Evolutionary conservation across 2,329 filamentous ascomycete genomes (phyloP).

Genomic region (Cryphonectria parasitica): DNA sequence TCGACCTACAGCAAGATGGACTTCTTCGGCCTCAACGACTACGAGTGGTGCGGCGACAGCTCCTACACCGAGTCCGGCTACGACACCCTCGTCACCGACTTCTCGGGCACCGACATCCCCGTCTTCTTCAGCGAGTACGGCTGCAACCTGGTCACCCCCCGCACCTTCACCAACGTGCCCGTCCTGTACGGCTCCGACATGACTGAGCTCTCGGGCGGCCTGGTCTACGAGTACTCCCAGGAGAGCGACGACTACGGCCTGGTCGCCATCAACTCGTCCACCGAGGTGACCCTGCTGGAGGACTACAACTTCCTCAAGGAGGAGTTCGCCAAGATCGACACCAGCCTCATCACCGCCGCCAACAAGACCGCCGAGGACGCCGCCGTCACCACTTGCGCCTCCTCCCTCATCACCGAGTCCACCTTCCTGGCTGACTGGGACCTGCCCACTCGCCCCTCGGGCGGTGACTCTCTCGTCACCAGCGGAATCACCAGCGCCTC

Average conservation of each 20-base stretch:
- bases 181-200: conserved; percentile 71
- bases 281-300: conserved; percentile 56
- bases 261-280: conserved; percentile 59
- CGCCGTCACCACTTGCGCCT: conserved; percentile 62
- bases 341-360: conserved; percentile 63
- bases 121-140: conserved; percentile 80
- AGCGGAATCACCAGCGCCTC: conserved; percentile 66
- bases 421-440: conserved; percentile 77
- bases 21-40: conserved; percentile 74
- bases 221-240: conserved; percentile 77
- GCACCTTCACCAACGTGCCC: conserved; percentile 72
- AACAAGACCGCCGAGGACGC: conserved; percentile 59
- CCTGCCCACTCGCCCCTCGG: conserved; percentile 67
- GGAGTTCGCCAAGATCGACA: conserved; percentile 74
- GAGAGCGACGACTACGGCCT: conserved; percentile 67
- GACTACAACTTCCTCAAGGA: conserved; percentile 70
- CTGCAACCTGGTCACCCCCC: conserved; percentile 69
- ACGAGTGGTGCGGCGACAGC: conserved; percentile 62
- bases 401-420: conserved; percentile 64
- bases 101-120: conserved; percentile 66
- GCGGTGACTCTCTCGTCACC: conserved; percentile 71
- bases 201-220: conserved; percentile 67
- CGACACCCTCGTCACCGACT: conserved; percentile 55
- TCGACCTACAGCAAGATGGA: conserved; percentile 63
- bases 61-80: conserved; percentile 47